Evolutionary conservation across 805 yeast species (phyloP), one percentile per base, ranked within the genome.

Genomic region (Starmerella riodocensis): DNA sequence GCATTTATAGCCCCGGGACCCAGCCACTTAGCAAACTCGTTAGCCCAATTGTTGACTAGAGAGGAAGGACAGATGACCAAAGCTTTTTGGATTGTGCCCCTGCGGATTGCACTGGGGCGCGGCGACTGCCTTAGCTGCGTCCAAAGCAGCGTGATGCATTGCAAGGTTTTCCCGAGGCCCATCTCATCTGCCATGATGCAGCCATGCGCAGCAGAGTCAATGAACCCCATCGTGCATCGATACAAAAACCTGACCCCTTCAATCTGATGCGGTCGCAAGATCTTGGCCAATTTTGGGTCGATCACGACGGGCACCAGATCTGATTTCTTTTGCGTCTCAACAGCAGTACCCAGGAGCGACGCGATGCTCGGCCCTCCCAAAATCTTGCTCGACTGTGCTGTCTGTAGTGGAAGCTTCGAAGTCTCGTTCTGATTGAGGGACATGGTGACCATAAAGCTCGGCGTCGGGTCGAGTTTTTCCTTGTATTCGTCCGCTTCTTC

Each of bases 141-240:
- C 97, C 97, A 88, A 81, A 86, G 69, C 24, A 88, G 65, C 0
- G 95, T 69, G 25, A 88, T 69, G 58, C 97, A 88, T 56, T 84
- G 95, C 20, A 84, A 64, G 0, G 95, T 84, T 55, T 84, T 84
- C 20, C 95, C 95, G 29, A 84, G 65, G 4, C 95, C 96, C 96
- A 85, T 85, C 58, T 82, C 96, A 61, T 85, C 96, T 0, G 96
- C 96, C 97, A 88, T 88, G 36, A 88, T 88, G 55, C 96, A 88
- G 3, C 98, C 98, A 53, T 79, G 74, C 0, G 96, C 96, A 25
- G 78, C 67, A 1, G 52, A 51, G 26, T 63, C 62, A 9, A 64
- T 46, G 25, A 86, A 60, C 0, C 98, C 98, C 1, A 95, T 71
- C 0, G 93, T 84, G 59, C 98, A 88, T 40, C 86, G 63, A 53